Evolutionary conservation across 805 yeast genomes (phyloP).

Genomic region (Pichia membranifaciens): DNA sequence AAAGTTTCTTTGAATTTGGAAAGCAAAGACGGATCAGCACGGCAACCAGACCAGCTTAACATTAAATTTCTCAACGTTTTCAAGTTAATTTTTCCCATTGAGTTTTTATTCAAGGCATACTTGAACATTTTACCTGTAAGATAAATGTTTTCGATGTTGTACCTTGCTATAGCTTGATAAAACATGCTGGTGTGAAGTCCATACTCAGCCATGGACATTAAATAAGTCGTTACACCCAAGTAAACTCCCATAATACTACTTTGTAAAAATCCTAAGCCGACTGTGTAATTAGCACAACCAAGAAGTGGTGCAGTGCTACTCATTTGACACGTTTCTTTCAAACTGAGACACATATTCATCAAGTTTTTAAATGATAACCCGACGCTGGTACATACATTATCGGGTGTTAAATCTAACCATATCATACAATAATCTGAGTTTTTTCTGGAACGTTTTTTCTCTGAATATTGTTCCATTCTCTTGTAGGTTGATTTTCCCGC

Average conservation of each 20-base stretch:
- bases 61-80: slow-evolving; percentile 63
- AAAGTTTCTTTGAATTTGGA: slow-evolving; percentile 56
- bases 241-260: slow-evolving; percentile 80
- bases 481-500: slow-evolving; percentile 33
- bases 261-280: slow-evolving; percentile 85
- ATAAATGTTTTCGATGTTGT: slow-evolving; percentile 79
- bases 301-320: slow-evolving; percentile 64
- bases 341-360: slow-evolving; percentile 74
- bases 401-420: slow-evolving; percentile 68
- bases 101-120: slow-evolving; percentile 49
- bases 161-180: slow-evolving; percentile 62
- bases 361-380: slow-evolving; percentile 55
- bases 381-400: slow-evolving; percentile 58
- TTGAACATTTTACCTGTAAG: slow-evolving; percentile 79
- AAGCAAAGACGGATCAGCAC: slow-evolving; percentile 63
- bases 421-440: slow-evolving; percentile 37
- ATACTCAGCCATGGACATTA: slow-evolving; percentile 73
- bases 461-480: slow-evolving; percentile 34
- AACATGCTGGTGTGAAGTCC: slow-evolving; percentile 69
- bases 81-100: slow-evolving; percentile 5
- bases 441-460: slow-evolving; percentile 26
- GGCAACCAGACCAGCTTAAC: slow-evolving; percentile 61
- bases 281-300: slow-evolving; percentile 80
- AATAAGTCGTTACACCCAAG: slow-evolving; percentile 78
- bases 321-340: slow-evolving; percentile 89